These are phyloP conservation scores for Penicillium parvum DNA, from an alignment of 495 filamentous ascomycete species.

Conservation along the genomic window DNA sequence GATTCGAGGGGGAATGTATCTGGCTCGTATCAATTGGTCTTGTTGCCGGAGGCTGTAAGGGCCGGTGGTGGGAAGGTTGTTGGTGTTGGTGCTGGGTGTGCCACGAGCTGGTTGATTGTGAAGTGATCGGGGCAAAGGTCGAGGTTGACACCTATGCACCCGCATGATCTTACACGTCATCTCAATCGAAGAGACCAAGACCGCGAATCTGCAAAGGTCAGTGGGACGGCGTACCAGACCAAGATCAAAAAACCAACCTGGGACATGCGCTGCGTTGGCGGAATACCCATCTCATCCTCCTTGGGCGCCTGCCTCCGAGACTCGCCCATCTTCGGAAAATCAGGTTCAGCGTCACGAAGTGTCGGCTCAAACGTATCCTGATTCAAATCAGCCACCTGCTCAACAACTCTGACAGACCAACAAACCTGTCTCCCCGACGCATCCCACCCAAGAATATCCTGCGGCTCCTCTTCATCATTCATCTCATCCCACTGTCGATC, in stretches of 20 bases:
- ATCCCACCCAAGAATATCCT: slow-evolving; percentile 81
- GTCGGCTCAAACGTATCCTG: slow-evolving; percentile 34
- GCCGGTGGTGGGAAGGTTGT: slow-evolving; percentile 31
- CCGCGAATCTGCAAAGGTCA: slow-evolving; percentile 35
- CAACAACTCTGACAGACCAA: not conserved
- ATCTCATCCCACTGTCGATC: slow-evolving; percentile 76
- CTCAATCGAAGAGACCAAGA: slow-evolving; percentile 44
- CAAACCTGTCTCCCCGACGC: slow-evolving; percentile 52
- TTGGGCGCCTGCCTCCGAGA: slow-evolving; percentile 7
- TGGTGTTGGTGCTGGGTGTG: slow-evolving; percentile 76
- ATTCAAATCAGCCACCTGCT: slow-evolving; percentile 1
- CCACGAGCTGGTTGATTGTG: slow-evolving; percentile 75
- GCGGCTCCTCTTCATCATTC: slow-evolving; percentile 64
- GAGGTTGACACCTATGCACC: not conserved
- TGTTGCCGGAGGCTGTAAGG: slow-evolving; percentile 31
- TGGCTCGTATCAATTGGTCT: slow-evolving; percentile 57
- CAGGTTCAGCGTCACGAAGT: slow-evolving; percentile 25
- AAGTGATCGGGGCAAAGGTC: slow-evolving; percentile 16
- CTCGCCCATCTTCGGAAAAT: slow-evolving; percentile 14
- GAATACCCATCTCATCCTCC: slow-evolving; percentile 41
- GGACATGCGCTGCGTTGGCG: slow-evolving; percentile 49
- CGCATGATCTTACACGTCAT: not conserved
- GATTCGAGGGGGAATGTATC: slow-evolving; percentile 61
- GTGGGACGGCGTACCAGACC: not conserved
- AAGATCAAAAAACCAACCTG: slow-evolving; percentile 32